phyloP scores from a whole-genome alignment of 345 rosid genomes.

The Camelina sativa region DNA sequence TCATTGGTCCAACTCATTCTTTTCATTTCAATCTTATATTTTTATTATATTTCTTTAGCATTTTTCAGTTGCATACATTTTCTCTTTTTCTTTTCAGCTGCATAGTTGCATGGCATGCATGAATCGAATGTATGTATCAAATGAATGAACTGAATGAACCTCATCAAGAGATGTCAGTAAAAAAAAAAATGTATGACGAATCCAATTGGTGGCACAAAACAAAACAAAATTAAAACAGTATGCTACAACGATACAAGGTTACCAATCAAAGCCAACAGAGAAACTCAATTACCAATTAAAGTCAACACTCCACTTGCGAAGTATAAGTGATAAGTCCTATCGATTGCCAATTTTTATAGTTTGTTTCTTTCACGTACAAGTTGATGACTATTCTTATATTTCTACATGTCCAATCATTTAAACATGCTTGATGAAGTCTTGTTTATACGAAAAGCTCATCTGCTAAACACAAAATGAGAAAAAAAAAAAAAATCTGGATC shows the following conservation, averaged over 20 bases:
- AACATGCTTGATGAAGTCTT: neutral
- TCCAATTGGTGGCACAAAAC: too few relatives aligned
- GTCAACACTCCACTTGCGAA: neutral
- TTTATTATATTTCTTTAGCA: neutral
- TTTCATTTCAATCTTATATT: neutral
- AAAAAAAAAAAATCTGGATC: neutral
- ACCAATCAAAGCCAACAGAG: too few relatives aligned
- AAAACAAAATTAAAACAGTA: too few relatives aligned
- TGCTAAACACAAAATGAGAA: neutral
- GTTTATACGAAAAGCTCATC: neutral
- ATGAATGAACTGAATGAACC: too few relatives aligned
- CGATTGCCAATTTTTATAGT: neutral
- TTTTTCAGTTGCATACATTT: neutral
- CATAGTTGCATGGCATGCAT: slow-evolving; percentile 12
- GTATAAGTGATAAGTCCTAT: too few relatives aligned
- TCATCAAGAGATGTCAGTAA: too few relatives aligned
- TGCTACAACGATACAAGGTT: too few relatives aligned
- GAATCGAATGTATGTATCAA: too few relatives aligned
- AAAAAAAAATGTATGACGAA: too few relatives aligned
- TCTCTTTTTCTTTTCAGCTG: neutral
- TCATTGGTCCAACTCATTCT: slow-evolving; percentile 18
- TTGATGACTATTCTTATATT: neutral
- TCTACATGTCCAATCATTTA: neutral
- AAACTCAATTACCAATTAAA: too few relatives aligned
- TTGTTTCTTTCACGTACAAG: neutral